A percentile compares a stretch with the other conserved stretches of the same genome.
These are phyloP conservation scores for Geosiphon pyriformis DNA, from an alignment of 192 early-diverging fungal species.

Conservation along the genomic window DNA sequence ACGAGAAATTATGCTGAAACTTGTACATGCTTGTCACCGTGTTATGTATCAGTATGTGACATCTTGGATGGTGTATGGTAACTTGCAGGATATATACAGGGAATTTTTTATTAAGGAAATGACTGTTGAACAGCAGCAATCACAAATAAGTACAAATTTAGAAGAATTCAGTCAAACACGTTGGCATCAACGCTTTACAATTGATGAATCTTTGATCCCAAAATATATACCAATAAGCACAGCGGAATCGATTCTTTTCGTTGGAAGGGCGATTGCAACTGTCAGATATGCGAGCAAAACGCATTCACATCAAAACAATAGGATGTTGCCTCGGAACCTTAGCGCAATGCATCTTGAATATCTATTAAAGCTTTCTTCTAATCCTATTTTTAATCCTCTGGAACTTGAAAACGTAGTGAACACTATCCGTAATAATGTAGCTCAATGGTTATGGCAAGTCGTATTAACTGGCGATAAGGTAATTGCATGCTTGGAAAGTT, in stretches of 20 bases:
- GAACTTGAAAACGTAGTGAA: slow-evolving; percentile 40
- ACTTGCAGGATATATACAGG: slow-evolving; percentile 47
- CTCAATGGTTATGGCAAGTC: slow-evolving; percentile 56
- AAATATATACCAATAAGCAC: slow-evolving; percentile 43
- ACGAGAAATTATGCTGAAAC: slow-evolving; percentile 39
- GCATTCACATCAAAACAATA: slow-evolving; percentile 27
- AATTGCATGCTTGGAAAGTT: slow-evolving; percentile 51
- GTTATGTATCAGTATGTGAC: slow-evolving; percentile 57
- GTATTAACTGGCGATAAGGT: slow-evolving; percentile 61
- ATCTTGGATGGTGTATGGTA: slow-evolving; percentile 64
- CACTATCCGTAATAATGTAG: slow-evolving; percentile 48
- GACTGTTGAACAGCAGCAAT: background rate
- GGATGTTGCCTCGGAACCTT: slow-evolving; percentile 18
- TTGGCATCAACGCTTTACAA: slow-evolving; percentile 45
- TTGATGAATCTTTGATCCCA: slow-evolving; percentile 45
- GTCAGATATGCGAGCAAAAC: slow-evolving; percentile 37
- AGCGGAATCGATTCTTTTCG: slow-evolving; percentile 61
- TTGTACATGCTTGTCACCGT: slow-evolving; percentile 41
- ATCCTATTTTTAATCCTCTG: slow-evolving; percentile 32
- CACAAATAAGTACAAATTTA: background rate
- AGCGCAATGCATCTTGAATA: slow-evolving; percentile 20
- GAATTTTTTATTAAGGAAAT: slow-evolving; percentile 62
- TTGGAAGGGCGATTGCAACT: slow-evolving; percentile 60
- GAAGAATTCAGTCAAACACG: slow-evolving; percentile 22
- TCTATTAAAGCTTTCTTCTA: slow-evolving; percentile 24